Conservation (phyloP, 139 green algal species). For the Zygnema cylindricum region DNA sequence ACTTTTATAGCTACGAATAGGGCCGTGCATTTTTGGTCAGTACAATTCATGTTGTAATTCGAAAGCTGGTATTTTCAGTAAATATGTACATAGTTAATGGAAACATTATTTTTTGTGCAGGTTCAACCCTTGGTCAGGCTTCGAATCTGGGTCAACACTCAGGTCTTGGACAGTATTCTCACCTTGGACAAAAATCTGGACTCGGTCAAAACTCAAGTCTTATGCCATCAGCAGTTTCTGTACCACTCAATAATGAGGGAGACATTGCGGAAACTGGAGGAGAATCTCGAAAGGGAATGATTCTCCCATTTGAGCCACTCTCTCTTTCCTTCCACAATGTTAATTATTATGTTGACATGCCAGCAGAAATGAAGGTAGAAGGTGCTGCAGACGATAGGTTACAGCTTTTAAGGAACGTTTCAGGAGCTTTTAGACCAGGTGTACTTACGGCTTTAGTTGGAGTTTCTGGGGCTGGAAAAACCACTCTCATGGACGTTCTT, state of each 20-base stretch:
- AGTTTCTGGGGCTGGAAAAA: slow-evolving; percentile 61
- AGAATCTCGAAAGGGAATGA: slow-evolving; percentile 16
- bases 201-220: background rate
- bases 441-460: slow-evolving; percentile 57
- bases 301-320: slow-evolving; percentile 54
- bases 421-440: slow-evolving; percentile 46
- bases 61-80: too few species aligned
- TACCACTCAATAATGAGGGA: background rate
- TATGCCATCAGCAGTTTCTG: too few species aligned
- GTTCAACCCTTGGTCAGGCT: too few species aligned
- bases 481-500: slow-evolving; percentile 62
- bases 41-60: too few species aligned
- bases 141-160: background rate
- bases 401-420: slow-evolving; percentile 49
- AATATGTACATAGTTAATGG: too few species aligned
- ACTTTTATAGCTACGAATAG: too few species aligned
- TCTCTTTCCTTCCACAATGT: slow-evolving; percentile 57
- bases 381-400: slow-evolving; percentile 25
- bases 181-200: too few species aligned
- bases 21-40: too few species aligned
- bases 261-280: background rate
- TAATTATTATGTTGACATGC: slow-evolving; percentile 58
- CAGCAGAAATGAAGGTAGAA: slow-evolving; percentile 41
- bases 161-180: background rate
- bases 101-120: too few species aligned